Evolutionary conservation across 139 green algal species (phyloP).

Genomic region (Ettlia oleoabundans): DNA sequence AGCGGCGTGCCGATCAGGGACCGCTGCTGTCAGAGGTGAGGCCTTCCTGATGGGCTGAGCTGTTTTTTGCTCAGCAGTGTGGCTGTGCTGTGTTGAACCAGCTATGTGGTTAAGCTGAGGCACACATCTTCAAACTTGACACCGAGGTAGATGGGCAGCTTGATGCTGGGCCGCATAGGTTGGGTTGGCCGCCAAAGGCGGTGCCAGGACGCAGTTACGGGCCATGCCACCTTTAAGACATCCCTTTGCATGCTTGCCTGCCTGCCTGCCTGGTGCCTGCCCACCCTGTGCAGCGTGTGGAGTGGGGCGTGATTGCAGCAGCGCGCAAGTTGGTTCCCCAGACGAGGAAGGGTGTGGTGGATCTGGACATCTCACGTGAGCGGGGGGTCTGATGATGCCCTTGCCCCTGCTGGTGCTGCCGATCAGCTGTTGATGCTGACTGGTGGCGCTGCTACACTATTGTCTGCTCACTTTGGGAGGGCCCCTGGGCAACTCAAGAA

Average conservation of each 20-base stretch:
- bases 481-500: no score
- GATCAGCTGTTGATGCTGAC: not conserved
- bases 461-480: no score
- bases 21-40: slow-evolving; percentile 35
- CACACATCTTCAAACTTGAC: no score
- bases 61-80: not conserved
- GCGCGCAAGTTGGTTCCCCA: slow-evolving; percentile 20
- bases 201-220: no score
- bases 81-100: no score
- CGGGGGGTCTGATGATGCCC: not conserved
- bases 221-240: no score
- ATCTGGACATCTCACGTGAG: slow-evolving; percentile 48
- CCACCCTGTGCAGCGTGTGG: slow-evolving; percentile 37
- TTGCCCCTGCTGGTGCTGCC: not conserved
- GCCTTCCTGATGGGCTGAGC: not conserved
- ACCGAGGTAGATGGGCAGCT: no score
- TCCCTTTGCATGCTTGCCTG: not conserved
- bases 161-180: no score
- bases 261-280: not conserved
- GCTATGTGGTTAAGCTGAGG: no score
- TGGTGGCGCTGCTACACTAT: no score
- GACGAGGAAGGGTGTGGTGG: slow-evolving; percentile 43
- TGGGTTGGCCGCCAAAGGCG: no score
- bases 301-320: slow-evolving; percentile 36
- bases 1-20: slow-evolving; percentile 44